Evolutionary conservation across 2,329 filamentous ascomycete genomes (phyloP).

Genomic region (Colletotrichum spaethianum): DNA sequence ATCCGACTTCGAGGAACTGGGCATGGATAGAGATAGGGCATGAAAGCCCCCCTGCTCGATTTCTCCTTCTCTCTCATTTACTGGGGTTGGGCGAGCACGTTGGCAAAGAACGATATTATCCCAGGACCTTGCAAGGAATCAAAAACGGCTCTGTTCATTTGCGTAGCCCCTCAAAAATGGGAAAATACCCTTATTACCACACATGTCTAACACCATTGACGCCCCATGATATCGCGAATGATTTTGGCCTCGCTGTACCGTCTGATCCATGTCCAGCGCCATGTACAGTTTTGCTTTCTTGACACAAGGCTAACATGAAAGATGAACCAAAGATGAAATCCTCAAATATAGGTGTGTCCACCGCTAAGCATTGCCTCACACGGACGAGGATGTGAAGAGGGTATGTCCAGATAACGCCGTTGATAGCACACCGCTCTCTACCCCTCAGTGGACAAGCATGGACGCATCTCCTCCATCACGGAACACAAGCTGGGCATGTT

Average conservation of each 20-base stretch:
- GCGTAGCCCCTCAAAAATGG: slow-evolving; percentile 10
- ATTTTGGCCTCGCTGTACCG: neutral
- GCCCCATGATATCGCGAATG: slow-evolving; percentile 9
- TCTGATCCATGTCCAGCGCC: neutral
- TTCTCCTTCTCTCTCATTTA: slow-evolving; percentile 9
- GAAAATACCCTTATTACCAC: slow-evolving; percentile 4
- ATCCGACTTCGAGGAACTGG: slow-evolving; percentile 13
- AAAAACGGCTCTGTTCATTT: slow-evolving; percentile 2
- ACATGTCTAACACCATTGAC: slow-evolving; percentile 8
- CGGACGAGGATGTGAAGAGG: neutral
- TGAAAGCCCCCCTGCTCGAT: neutral
- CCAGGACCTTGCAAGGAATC: slow-evolving; percentile 3
- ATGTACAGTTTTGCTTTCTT: neutral
- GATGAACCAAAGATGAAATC: neutral
- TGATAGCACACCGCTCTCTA: neutral
- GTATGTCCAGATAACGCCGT: neutral
- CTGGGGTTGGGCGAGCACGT: slow-evolving; percentile 18
- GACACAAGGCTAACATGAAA: neutral
- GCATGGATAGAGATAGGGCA: slow-evolving; percentile 16
- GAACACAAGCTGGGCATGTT: slow-evolving; percentile 67
- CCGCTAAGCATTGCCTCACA: neutral
- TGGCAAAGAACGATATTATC: slow-evolving; percentile 8
- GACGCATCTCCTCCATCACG: slow-evolving; percentile 53
- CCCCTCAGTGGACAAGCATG: slow-evolving; percentile 49
- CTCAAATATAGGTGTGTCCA: neutral